Conservation (phyloP, 208 protist genomes). For the Leishmania mexicana region DNA sequence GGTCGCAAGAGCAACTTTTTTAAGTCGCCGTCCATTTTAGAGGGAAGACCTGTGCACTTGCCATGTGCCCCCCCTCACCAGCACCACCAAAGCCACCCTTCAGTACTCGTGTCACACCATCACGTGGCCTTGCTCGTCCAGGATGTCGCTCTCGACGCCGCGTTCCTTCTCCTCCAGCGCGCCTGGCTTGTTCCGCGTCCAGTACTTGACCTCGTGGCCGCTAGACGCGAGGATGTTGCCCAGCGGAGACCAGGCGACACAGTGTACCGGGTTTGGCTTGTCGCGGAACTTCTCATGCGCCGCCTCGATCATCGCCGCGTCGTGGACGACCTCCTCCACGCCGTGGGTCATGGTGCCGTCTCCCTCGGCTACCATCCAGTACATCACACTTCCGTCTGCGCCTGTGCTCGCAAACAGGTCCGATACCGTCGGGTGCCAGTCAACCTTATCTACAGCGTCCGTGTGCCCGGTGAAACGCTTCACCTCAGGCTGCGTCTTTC, state of each 20-base stretch:
- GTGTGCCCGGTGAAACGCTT: conserved; percentile 79
- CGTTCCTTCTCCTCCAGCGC: conserved; percentile 85
- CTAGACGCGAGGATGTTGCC: conserved; percentile 83
- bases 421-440: conserved; percentile 78
- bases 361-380: conserved; percentile 83
- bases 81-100: background rate
- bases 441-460: conserved; percentile 70
- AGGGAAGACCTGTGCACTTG: background rate
- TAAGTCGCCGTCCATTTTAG: background rate
- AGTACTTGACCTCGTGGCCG: conserved; percentile 86
- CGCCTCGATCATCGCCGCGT: conserved; percentile 69
- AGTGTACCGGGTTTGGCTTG: conserved; percentile 77
- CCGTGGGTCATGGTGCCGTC: conserved; percentile 69
- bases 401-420: conserved; percentile 83
- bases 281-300: conserved; percentile 85
- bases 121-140: conserved; percentile 40
- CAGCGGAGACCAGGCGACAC: conserved; percentile 80
- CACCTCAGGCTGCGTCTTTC: conserved; percentile 74
- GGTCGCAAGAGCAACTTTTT: background rate
- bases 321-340: conserved; percentile 55
- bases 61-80: background rate
- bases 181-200: conserved; percentile 85
- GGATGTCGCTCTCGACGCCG: conserved; percentile 68
- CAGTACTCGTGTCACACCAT: background rate
- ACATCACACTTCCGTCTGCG: conserved; percentile 76